Base-by-base conservation (phyloP, 2,329 filamentous ascomycete species). In the Coniochaeta pulveracea region DNA sequence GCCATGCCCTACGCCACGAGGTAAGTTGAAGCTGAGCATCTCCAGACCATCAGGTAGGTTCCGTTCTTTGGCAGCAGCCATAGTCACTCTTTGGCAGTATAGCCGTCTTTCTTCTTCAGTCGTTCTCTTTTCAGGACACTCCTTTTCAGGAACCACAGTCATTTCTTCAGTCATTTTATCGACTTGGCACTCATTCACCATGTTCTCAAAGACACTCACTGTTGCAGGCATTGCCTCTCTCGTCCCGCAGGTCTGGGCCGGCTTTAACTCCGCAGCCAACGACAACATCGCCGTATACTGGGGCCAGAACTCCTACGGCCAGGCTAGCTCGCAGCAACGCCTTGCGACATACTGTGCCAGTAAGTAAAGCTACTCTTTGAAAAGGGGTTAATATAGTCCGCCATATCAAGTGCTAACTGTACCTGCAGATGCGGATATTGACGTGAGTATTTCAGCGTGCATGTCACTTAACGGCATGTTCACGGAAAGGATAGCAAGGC, bases 211-310 rank as follows among this genome's bases (percentile, higher is more conserved):
- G 10, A 12, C 9, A 9, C 24, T 28, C n/a, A 38, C 37, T 27
- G 30, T 46, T 10, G 38, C 28, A 8, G 28, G 34, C 22, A 18
- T 47, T 16, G n/a, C 38, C 4, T 14, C 33, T 16, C 24, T 36
- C 6, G 6, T 42, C 11, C 35, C 39, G 1, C 29, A 31, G 3
- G 53, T 43, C 12, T 40, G 54, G 21, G 63, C 60, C 14, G 61
- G 57, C 10, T 67, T 72, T 43, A 54, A 64, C 39, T 39, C 66
- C 4, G 47, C 46, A n/a, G 60, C 63, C 2, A 44, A 48, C 2
- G 59, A 51, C 32, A 81, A 80, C 44, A 48, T 82, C 34, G 75
- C 69, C 17, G 61, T 80, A 2, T 83, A 83, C 51, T 83, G 77
- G 77, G 78, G 76, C 4, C 77, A 82, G 47, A 81, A 82, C 49